These are phyloP conservation scores for Violaceomyces palustris DNA, from an alignment of 1,284 basidiomycete genomes.

Conservation along the genomic window DNA sequence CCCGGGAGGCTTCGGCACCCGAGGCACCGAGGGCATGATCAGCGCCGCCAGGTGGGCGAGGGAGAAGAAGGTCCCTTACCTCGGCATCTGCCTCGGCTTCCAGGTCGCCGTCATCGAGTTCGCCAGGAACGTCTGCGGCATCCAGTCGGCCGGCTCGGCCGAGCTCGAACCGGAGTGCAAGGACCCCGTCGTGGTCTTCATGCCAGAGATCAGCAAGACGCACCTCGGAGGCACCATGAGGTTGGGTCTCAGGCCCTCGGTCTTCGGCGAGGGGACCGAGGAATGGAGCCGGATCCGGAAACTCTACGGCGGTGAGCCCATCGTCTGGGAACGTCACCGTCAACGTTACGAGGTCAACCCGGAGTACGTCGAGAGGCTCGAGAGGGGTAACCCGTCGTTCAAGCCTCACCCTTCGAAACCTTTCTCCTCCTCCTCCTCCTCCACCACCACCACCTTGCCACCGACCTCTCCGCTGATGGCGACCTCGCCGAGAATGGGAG, in stretches of 20 bases:
- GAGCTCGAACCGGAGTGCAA: slow-evolving; percentile 66
- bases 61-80: slow-evolving; percentile 88
- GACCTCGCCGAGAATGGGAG: slow-evolving; percentile 5
- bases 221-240: slow-evolving; percentile 99
- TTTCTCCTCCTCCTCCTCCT: neutral
- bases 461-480: slow-evolving; percentile 16
- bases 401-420: slow-evolving; percentile 9
- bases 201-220: slow-evolving; percentile 97
- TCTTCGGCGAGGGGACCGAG: slow-evolving; percentile 66
- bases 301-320: slow-evolving; percentile 77
- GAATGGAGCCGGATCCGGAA: slow-evolving; percentile 61
- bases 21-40: slow-evolving; percentile 96
- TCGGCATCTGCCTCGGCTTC: slow-evolving; percentile 97
- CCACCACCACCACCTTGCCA: too few species aligned
- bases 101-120: slow-evolving; percentile 95
- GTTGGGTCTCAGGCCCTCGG: slow-evolving; percentile 84
- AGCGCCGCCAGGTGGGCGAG: slow-evolving; percentile 93
- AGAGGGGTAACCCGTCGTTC: slow-evolving; percentile 50
- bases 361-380: slow-evolving; percentile 69
- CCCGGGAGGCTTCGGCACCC: slow-evolving; percentile 87
- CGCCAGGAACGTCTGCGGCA: slow-evolving; percentile 76
- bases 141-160: slow-evolving; percentile 79
- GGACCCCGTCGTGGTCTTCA: slow-evolving; percentile 85
- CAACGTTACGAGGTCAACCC: slow-evolving; percentile 98
- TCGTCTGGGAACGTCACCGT: slow-evolving; percentile 93